A percentile compares a stretch with the other conserved stretches of the same genome.
These are phyloP conservation scores for Penicillium sp. DNA, from an alignment of 2,329 filamentous ascomycete genomes.

Conservation along the genomic window DNA sequence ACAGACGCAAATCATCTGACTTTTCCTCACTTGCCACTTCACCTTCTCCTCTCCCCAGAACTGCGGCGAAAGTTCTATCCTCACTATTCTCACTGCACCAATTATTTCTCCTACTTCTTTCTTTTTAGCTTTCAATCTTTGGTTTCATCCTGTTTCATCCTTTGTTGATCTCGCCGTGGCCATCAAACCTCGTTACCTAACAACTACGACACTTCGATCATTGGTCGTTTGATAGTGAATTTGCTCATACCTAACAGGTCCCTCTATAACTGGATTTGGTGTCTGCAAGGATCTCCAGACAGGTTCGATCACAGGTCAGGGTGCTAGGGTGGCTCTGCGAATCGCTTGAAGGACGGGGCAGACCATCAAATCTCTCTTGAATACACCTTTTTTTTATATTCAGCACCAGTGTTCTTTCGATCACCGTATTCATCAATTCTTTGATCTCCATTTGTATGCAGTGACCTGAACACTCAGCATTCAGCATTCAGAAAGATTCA, in stretches of 20 bases:
- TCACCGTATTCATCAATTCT: slow-evolving; percentile 31
- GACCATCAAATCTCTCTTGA: slow-evolving; percentile 11
- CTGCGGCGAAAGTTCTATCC: background rate
- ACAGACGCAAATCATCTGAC: slow-evolving; percentile 10
- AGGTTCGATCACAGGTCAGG: slow-evolving; percentile 11
- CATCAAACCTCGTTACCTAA: background rate
- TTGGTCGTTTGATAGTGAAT: background rate
- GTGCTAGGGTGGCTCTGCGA: slow-evolving; percentile 16
- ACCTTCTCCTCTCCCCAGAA: slow-evolving; percentile 5
- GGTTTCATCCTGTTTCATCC: no score
- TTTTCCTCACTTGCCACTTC: slow-evolving; percentile 18
- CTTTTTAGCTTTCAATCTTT: background rate
- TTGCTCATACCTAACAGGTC: slow-evolving; percentile 2
- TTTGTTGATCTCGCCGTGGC: background rate
- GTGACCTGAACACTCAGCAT: slow-evolving; percentile 27
- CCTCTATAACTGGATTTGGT: background rate
- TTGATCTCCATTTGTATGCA: slow-evolving; percentile 37
- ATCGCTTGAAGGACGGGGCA: slow-evolving; percentile 21
- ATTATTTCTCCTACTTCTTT: background rate
- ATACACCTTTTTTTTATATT: slow-evolving; percentile 9
- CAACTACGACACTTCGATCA: background rate
- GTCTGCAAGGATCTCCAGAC: background rate
- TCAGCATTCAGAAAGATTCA: slow-evolving; percentile 28
- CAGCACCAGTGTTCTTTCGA: slow-evolving; percentile 21
- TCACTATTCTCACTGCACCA: background rate